Evolutionary conservation across 2,329 filamentous ascomycete species (phyloP).

Genomic region (Microdochium paspali): DNA sequence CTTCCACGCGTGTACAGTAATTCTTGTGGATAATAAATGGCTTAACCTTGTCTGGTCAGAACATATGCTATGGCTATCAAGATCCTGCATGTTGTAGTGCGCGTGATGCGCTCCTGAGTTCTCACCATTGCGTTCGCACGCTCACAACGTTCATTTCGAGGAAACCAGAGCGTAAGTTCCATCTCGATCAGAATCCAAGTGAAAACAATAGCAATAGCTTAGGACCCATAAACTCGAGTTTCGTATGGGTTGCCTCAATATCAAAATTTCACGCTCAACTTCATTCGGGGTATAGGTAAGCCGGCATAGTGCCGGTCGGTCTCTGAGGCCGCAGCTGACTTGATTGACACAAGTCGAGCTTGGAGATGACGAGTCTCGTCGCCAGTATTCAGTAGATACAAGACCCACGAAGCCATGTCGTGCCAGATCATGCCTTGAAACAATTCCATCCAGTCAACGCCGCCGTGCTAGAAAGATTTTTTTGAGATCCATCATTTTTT

Average conservation of each 20-base stretch:
- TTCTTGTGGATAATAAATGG: no score
- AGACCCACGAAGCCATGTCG: constrained; percentile 24
- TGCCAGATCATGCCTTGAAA: constrained; percentile 29
- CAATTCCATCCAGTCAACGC: constrained; percentile 25
- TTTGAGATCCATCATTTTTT: constrained; percentile 14
- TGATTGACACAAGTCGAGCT: constrained; percentile 43
- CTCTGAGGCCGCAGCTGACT: constrained; percentile 63
- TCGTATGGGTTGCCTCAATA: background rate
- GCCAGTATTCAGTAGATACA: constrained; percentile 30
- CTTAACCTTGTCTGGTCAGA: no score
- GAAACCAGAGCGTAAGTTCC: no score
- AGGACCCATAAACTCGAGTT: no score
- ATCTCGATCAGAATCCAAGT: no score
- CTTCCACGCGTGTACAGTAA: no score
- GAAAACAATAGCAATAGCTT: no score
- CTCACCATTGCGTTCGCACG: no score
- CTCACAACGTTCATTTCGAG: no score
- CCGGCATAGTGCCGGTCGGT: constrained; percentile 63
- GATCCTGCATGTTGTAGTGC: no score
- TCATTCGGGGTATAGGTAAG: constrained; percentile 30
- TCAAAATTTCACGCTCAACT: constrained; percentile 1
- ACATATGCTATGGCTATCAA: no score
- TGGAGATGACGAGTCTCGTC: constrained; percentile 36
- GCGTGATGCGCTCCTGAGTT: no score
- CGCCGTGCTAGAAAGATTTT: constrained; percentile 17